Base-by-base conservation (phyloP, 1,284 basidiomycete species). In the Austroboletus niveus region DNA sequence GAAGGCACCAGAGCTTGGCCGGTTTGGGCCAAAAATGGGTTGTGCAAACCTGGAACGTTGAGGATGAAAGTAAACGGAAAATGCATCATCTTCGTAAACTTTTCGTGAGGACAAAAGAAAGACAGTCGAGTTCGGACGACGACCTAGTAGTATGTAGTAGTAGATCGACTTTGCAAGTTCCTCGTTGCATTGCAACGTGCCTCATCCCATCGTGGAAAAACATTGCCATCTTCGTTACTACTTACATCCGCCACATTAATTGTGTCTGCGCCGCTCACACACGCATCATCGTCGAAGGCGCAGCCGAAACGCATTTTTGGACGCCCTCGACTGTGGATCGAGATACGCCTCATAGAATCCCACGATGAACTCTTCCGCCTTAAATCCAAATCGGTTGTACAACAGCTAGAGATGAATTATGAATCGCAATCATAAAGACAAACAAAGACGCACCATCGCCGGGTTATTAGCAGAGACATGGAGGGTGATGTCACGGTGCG, bases 321-420 rank as follows among this genome's bases (percentile, higher is more conserved):
- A 89, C 8, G 77, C 76, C 49, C 80, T 77, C 17, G 85, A 87
- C 22, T 80, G 72, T 3, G 34, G 9, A 35, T 35, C 34, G 15
- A 35, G 34, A 35, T 35, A 35, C 2, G 34, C 34, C 10, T 88
- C 84, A 57, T 90, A 91, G 59, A 91, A 91, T 17, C 85, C 87
- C 29, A 80, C 80, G 35, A 91, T 76, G 57, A 89, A 90, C 63
- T 87, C 86, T 66, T 90, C 88, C 0, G 87, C 85, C 61, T 91
- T 91, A 77, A 91, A 90, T 17, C 89, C 89, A 59, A 91, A 90
- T 48, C 81, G 81, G 57, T 91, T 90, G 68, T 91, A 91, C 14
- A 90, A 64, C 6, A 90, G 70, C 88, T 89, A 51, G 34, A 31
- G 6, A 35, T 35, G n/a, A 20, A n/a, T 39, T 11, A 22, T 8